These are phyloP conservation scores for Zymoseptoria brevis DNA, from an alignment of 2,329 filamentous ascomycete species.

Conservation along the genomic window DNA sequence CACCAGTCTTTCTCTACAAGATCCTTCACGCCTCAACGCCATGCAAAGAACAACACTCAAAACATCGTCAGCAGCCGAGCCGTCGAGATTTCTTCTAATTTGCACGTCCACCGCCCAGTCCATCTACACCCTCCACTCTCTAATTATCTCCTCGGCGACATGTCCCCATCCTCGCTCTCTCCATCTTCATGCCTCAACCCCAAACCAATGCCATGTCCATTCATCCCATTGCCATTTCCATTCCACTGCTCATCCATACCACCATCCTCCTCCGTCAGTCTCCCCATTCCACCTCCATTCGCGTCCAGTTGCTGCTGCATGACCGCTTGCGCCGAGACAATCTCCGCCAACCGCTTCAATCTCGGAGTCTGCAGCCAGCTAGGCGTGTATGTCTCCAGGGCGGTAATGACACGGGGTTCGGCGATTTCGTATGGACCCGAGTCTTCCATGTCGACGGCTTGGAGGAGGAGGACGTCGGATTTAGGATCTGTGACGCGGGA, in stretches of 20 bases:
- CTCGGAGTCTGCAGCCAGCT: constrained; percentile 97
- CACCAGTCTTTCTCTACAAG: not conserved
- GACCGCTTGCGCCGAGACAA: constrained; percentile 92
- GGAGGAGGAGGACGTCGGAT: constrained; percentile 86
- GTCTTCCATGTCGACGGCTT: constrained; percentile 97
- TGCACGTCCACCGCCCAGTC: not conserved
- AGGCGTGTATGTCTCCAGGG: constrained; percentile 94
- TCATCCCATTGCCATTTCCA: constrained; percentile 6
- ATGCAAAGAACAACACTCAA: not conserved
- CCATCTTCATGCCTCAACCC: not conserved
- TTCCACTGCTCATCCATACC: constrained; percentile 17
- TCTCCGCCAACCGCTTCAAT: constrained; percentile 93
- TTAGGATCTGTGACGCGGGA: constrained; percentile 89
- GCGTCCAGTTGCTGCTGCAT: constrained; percentile 53
- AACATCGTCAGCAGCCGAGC: not conserved
- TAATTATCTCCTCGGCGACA: not conserved
- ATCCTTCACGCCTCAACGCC: not conserved
- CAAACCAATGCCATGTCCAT: constrained; percentile 3
- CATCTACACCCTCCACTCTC: not conserved
- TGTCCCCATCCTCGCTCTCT: constrained; percentile 5
- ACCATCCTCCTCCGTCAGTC: constrained; percentile 20
- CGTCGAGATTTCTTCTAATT: not conserved
- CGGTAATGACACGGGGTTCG: constrained; percentile 90
- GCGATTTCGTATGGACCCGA: constrained; percentile 98
- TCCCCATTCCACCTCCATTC: constrained; percentile 18